Conservation (phyloP, 2,329 filamentous ascomycete species). For the Fusarium staphyleae region DNA sequence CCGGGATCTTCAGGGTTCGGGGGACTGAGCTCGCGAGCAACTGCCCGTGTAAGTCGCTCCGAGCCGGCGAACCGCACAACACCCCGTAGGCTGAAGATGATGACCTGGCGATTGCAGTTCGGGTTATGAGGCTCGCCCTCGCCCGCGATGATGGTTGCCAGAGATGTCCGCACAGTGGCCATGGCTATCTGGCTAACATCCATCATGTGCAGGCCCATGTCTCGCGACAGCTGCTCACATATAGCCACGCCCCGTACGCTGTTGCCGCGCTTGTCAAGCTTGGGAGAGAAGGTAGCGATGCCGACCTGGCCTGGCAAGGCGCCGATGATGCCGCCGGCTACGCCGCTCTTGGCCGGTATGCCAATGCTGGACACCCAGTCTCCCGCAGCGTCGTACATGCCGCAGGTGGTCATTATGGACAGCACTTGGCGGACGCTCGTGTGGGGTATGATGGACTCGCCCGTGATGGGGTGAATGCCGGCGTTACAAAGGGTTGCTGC, state of each 20-base stretch:
- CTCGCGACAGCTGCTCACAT: conserved; percentile 43
- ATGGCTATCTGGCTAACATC: conserved; percentile 44
- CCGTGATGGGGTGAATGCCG: conserved; percentile 46
- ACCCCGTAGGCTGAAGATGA: conserved; percentile 45
- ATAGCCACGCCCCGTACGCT: conserved; percentile 45
- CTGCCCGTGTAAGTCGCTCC: conserved; percentile 44
- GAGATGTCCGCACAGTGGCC: conserved; percentile 41
- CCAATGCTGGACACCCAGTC: conserved; percentile 50
- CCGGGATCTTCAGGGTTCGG: conserved; percentile 36
- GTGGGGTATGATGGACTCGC: conserved; percentile 47
- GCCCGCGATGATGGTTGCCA: conserved; percentile 43
- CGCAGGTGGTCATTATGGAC: conserved; percentile 52
- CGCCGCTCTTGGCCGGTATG: conserved; percentile 50
- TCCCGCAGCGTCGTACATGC: conserved; percentile 52
- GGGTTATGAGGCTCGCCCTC: conserved; percentile 35
- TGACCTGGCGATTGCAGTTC: conserved; percentile 41
- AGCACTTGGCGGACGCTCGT: conserved; percentile 49
- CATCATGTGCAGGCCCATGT: conserved; percentile 49
- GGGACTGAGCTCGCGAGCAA: conserved; percentile 40
- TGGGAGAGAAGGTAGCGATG: conserved; percentile 44
- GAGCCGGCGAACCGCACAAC: conserved; percentile 47
- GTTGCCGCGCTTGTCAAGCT: conserved; percentile 45
- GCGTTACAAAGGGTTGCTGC: conserved; percentile 49
- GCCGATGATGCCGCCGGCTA: conserved; percentile 45
- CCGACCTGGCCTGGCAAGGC: conserved; percentile 45